Evolutionary conservation across 2,329 filamentous ascomycete species (phyloP).

Genomic region (Tolypocladium nubicola): DNA sequence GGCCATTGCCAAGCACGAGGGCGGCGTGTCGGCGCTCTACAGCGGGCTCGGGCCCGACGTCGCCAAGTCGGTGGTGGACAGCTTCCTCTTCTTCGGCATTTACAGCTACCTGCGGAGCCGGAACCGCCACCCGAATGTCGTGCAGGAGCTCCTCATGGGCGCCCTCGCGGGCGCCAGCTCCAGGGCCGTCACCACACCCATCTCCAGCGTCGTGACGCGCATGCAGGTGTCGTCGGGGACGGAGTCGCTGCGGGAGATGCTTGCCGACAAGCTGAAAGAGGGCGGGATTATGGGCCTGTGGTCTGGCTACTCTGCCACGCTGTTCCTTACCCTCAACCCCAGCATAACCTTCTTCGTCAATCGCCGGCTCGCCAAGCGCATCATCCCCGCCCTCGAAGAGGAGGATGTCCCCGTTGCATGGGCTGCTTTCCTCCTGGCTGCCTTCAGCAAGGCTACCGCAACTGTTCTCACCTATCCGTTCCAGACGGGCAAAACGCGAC

Average conservation of each 20-base stretch:
- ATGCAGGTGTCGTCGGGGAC: conserved; percentile 57
- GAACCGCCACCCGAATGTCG: conserved; percentile 39
- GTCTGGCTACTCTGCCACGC: conserved; percentile 74
- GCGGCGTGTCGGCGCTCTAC: conserved; percentile 62
- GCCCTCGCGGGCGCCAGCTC: conserved; percentile 64
- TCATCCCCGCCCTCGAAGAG: conserved; percentile 40
- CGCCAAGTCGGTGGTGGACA: conserved; percentile 59
- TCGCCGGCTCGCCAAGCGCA: conserved; percentile 51
- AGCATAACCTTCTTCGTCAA: conserved; percentile 80
- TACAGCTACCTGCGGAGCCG: conserved; percentile 47
- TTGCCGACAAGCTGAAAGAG: conserved; percentile 52
- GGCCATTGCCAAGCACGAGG: conserved; percentile 62
- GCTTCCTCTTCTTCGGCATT: conserved; percentile 77
- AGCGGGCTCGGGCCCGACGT: conserved; percentile 53
- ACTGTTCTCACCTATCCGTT: conserved; percentile 76
- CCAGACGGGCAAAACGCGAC: conserved; percentile 70
- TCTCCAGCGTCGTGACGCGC: conserved; percentile 71
- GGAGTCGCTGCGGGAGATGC: conserved; percentile 44
- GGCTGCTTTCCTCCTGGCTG: conserved; percentile 46
- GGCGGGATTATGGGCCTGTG: conserved; percentile 70
- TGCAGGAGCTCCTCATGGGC: conserved; percentile 67
- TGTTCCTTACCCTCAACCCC: conserved; percentile 77
- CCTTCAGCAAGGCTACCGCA: conserved; percentile 67
- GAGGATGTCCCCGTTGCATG: conserved; percentile 27
- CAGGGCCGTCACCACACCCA: conserved; percentile 67